Percentiles rank a stretch among this genome's conserved stretches.
phyloP scores from a whole-genome alignment of 2,329 filamentous ascomycete species.

The Magnaporthiopsis rhizophila region DNA sequence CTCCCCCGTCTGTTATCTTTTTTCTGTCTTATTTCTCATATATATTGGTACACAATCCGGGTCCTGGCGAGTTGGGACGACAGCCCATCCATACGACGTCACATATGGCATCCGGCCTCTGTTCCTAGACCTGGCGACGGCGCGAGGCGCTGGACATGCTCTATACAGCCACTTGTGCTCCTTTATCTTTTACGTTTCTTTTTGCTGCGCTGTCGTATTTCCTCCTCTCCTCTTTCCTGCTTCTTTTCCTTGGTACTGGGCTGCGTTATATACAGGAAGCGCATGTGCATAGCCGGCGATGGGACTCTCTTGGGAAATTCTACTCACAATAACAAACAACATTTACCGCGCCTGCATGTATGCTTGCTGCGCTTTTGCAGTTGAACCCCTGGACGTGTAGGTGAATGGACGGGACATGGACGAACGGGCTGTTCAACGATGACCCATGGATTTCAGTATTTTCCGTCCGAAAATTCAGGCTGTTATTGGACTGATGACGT shows the following conservation, averaged over 20 bases:
- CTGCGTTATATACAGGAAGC: not conserved
- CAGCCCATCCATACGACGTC: not conserved
- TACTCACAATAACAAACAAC: no score
- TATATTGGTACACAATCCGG: not conserved
- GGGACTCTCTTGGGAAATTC: not conserved
- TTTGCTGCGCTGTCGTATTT: not conserved
- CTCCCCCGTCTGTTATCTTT: not conserved
- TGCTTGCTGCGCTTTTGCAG: not conserved
- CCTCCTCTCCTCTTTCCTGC: not conserved
- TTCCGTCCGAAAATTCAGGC: not conserved
- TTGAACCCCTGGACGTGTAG: not conserved
- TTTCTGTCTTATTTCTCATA: not conserved
- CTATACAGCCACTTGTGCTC: not conserved
- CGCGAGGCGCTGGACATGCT: not conserved
- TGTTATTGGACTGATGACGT: not conserved
- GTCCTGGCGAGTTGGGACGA: not conserved
- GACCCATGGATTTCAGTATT: not conserved
- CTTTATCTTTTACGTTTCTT: not conserved
- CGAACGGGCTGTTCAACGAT: not conserved
- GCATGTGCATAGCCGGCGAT: slow-evolving; percentile 6
- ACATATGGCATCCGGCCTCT: not conserved
- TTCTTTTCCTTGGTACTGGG: not conserved
- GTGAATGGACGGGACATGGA: not conserved
- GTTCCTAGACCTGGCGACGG: not conserved
- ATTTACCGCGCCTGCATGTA: not conserved